phyloP scores from a whole-genome alignment of 352 stramenopile genomes.

The Pythium volutum region DNA sequence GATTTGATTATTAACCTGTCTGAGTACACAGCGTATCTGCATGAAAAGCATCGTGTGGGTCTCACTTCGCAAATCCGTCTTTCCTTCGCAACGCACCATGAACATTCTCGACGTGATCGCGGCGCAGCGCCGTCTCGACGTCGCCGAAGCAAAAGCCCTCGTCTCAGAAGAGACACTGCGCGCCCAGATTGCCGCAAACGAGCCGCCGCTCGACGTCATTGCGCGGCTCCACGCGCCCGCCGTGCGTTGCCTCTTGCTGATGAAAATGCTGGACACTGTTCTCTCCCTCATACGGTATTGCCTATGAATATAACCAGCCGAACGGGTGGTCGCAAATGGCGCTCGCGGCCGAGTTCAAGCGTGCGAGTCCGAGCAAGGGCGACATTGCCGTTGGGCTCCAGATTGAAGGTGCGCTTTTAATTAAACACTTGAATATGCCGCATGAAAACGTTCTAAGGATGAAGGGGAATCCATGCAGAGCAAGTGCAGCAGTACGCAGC shows the following conservation, averaged over 20 bases:
- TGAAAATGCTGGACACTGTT: conserved; percentile 16
- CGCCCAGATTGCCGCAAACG: conserved; percentile 74
- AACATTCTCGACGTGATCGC: conserved; percentile 83
- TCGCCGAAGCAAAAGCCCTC: conserved; percentile 51
- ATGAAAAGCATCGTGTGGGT: too few relatives aligned
- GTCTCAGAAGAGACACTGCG: conserved; percentile 50
- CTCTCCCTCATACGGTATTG: neutral
- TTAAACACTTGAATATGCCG: too few relatives aligned
- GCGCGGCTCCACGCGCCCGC: conserved; percentile 76
- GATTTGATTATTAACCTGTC: too few relatives aligned
- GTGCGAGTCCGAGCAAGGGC: conserved; percentile 96
- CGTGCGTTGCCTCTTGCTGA: conserved; percentile 34
- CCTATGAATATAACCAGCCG: conserved; percentile 29
- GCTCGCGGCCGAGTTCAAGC: conserved; percentile 98
- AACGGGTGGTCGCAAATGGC: conserved; percentile 76
- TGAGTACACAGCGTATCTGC: too few relatives aligned
- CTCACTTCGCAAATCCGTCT: too few relatives aligned
- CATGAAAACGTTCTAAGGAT: too few relatives aligned
- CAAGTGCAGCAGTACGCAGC: conserved; percentile 90
- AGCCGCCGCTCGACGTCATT: conserved; percentile 87
- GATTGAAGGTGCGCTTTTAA: conserved; percentile 42
- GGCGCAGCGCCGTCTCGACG: conserved; percentile 62
- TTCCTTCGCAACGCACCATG: conserved; percentile 27
- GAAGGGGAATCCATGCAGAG: too few relatives aligned
- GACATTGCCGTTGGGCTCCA: conserved; percentile 88